These are phyloP conservation scores for Phytopythium ostracodes DNA, from an alignment of 352 stramenopile genomes.

Conservation along the genomic window DNA sequence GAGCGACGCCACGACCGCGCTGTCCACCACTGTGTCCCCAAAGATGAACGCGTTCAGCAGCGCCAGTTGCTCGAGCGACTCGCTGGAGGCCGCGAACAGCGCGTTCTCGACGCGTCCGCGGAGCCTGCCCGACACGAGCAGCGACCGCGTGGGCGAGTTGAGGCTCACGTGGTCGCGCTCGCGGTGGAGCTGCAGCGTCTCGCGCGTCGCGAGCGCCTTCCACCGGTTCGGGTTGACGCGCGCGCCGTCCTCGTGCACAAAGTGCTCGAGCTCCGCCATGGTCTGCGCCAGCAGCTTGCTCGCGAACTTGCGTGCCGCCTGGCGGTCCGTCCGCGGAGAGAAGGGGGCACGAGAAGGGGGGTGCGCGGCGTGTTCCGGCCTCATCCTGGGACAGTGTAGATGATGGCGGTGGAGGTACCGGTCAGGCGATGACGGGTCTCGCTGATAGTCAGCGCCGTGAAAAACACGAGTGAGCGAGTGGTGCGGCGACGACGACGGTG, in stretches of 20 bases:
- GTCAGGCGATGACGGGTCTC: not conserved
- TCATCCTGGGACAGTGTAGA: not conserved
- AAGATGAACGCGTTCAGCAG: constrained; percentile 8
- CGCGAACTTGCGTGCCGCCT: not conserved
- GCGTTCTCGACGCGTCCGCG: constrained; percentile 26
- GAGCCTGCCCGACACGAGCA: constrained; percentile 25
- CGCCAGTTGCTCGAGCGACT: constrained; percentile 25
- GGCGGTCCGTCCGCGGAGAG: not conserved
- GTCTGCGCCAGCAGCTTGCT: constrained; percentile 26
- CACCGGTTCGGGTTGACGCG: constrained; percentile 36
- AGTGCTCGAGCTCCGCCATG: constrained; percentile 45
- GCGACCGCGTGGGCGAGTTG: not conserved
- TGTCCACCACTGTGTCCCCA: constrained; percentile 6
- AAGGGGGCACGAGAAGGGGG: not conserved
- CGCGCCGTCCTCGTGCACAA: constrained; percentile 26
- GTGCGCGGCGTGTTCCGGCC: not conserved
- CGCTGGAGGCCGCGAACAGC: constrained; percentile 23
- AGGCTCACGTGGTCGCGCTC: constrained; percentile 19
- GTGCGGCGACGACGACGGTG: too few species aligned
- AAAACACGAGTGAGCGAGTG: not conserved
- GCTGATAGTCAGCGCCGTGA: not conserved
- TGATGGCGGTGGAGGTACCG: too few species aligned
- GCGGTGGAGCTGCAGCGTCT: constrained; percentile 46
- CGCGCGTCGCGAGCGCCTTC: constrained; percentile 35
- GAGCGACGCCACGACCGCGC: constrained; percentile 8